A percentile compares a stretch with the other conserved stretches of the same genome.
Evolutionary conservation across 306 rosid species (phyloP).

Genomic region (Castanopsis chinensis): DNA sequence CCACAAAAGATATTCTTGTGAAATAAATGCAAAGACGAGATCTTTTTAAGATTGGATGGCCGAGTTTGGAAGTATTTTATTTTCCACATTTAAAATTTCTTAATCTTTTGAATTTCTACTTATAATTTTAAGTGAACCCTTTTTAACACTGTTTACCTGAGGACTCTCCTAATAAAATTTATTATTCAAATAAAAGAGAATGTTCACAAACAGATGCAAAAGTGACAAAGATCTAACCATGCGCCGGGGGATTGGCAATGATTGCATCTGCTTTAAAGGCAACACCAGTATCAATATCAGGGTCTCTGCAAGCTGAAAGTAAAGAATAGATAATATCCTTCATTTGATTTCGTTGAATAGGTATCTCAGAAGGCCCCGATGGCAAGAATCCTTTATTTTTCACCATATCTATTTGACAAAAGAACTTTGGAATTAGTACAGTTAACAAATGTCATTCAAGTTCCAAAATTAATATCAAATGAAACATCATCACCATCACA

Average conservation of each 20-base stretch:
- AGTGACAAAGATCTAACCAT: constrained; percentile 56
- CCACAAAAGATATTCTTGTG: neutral
- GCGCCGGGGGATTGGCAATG: constrained; percentile 98
- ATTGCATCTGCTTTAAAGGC: constrained; percentile 88
- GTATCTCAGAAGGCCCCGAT: constrained; percentile 96
- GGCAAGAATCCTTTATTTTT: constrained; percentile 98
- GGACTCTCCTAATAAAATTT: neutral
- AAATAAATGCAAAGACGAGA: neutral
- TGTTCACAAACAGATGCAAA: neutral
- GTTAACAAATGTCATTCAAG: neutral
- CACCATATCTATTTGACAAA: constrained; percentile 80
- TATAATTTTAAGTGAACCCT: neutral
- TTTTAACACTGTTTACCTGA: neutral
- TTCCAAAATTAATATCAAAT: constrained; percentile 6
- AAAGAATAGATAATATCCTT: constrained; percentile 86
- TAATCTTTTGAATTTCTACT: neutral
- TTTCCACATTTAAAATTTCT: neutral
- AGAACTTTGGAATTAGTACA: neutral
- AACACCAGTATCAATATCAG: constrained; percentile 78
- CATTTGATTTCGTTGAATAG: constrained; percentile 83
- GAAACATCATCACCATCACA: neutral
- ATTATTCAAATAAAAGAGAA: neutral
- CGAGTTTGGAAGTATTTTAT: neutral
- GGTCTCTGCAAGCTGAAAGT: constrained; percentile 89
- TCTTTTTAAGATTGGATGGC: neutral